A percentile compares a stretch with the other conserved stretches of the same genome.
These are phyloP conservation scores for Trametes cingulata DNA, from an alignment of 768 basidiomycete species.

Conservation along the genomic window DNA sequence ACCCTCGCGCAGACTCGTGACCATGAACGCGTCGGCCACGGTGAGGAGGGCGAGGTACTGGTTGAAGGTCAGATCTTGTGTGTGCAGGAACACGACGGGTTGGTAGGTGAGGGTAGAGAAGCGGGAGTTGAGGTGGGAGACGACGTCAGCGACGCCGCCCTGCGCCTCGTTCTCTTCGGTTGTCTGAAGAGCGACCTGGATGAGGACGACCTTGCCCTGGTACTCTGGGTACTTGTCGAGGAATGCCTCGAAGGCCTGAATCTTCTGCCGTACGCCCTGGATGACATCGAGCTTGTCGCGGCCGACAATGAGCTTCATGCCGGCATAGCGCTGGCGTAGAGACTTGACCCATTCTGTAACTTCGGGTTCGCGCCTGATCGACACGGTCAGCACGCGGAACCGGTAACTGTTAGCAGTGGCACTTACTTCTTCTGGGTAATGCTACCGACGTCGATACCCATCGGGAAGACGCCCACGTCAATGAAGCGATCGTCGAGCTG, in stretches of 20 bases:
- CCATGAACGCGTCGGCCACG: constrained; percentile 83
- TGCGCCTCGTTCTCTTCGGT: constrained; percentile 75
- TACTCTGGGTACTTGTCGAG: constrained; percentile 78
- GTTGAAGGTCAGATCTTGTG: constrained; percentile 79
- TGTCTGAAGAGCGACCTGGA: constrained; percentile 86
- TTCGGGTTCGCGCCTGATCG: constrained; percentile 63
- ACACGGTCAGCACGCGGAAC: constrained; percentile 12
- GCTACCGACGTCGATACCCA: constrained; percentile 81
- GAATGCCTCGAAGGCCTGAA: constrained; percentile 82
- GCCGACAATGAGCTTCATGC: constrained; percentile 86
- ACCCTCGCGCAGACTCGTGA: constrained; percentile 82
- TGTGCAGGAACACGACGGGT: constrained; percentile 84
- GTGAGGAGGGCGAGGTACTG: constrained; percentile 83
- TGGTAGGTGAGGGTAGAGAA: constrained; percentile 88
- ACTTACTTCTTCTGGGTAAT: constrained; percentile 66
- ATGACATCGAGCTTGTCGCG: constrained; percentile 88
- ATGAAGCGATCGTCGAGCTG: constrained; percentile 72
- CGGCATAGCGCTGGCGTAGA: constrained; percentile 78
- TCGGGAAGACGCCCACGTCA: constrained; percentile 86
- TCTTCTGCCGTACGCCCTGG: constrained; percentile 83
- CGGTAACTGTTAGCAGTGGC: background rate
- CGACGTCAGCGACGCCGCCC: constrained; percentile 71
- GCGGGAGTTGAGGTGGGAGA: constrained; percentile 78
- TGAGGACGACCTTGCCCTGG: constrained; percentile 79
- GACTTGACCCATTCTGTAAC: constrained; percentile 81